phyloP scores from a whole-genome alignment of 331 rosid species.

The Acacia concinna region DNA sequence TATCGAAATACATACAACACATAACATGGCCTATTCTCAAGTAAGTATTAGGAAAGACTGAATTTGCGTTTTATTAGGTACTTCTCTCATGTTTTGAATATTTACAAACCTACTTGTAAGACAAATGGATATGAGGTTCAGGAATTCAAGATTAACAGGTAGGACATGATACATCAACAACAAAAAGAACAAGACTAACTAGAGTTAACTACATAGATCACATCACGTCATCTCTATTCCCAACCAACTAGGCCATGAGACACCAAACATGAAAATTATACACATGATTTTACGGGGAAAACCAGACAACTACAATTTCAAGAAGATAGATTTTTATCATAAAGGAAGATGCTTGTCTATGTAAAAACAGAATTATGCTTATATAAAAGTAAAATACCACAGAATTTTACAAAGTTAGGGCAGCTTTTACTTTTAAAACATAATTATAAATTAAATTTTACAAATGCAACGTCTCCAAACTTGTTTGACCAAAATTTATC shows the following conservation, averaged over 20 bases:
- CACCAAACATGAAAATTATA: background rate
- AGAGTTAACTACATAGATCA: background rate
- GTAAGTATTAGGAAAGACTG: background rate
- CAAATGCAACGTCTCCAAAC: background rate
- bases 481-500: background rate
- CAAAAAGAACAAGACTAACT: background rate
- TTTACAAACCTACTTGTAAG: background rate
- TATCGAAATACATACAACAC: background rate
- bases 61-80: background rate
- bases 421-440: background rate
- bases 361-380: background rate
- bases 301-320: background rate
- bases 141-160: background rate
- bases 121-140: background rate
- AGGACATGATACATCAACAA: background rate
- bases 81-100: background rate
- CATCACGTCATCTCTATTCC: background rate
- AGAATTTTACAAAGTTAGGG: background rate
- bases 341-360: background rate
- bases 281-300: background rate
- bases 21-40: background rate
- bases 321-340: background rate
- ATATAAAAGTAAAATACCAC: background rate
- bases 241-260: background rate
- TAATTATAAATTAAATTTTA: background rate